Conservation (phyloP, 495 filamentous ascomycete genomes). For the Astrothelium macrocarpum region DNA sequence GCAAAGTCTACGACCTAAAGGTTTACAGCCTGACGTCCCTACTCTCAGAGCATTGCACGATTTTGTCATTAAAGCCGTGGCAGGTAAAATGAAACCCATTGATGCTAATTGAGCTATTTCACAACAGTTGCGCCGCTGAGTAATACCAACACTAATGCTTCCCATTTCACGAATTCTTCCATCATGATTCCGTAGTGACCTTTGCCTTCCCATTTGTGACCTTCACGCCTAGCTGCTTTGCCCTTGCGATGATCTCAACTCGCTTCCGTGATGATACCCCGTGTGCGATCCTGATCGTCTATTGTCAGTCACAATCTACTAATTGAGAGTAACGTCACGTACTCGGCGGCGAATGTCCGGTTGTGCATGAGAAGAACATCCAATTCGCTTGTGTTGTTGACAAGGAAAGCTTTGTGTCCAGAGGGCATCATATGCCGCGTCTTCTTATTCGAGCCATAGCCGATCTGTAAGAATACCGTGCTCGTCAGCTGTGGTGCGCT, state of each 20-base stretch:
- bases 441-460: slow-evolving; percentile 97
- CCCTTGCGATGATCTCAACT: slow-evolving; percentile 88
- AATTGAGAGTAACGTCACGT: slow-evolving; percentile 37
- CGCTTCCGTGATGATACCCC: slow-evolving; percentile 97
- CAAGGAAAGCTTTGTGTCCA: slow-evolving; percentile 99
- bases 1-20: too few relatives aligned
- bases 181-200: slow-evolving; percentile 85
- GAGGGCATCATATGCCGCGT: slow-evolving; percentile 97
- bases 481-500: not conserved
- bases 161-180: too few relatives aligned
- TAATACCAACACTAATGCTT: not conserved
- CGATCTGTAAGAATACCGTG: slow-evolving; percentile 53
- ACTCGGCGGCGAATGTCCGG: slow-evolving; percentile 97
- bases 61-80: not conserved
- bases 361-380: slow-evolving; percentile 99
- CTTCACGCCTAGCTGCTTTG: slow-evolving; percentile 97
- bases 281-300: slow-evolving; percentile 70
- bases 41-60: not conserved
- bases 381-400: slow-evolving; percentile 88
- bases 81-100: not conserved
- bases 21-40: too few relatives aligned
- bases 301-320: slow-evolving; percentile 20
- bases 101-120: not conserved
- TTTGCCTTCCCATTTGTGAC: slow-evolving; percentile 98
- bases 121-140: not conserved